Evolutionary conservation across 129 eudicot genomes (phyloP).

Genomic region (Scalesia atractyloides): DNA sequence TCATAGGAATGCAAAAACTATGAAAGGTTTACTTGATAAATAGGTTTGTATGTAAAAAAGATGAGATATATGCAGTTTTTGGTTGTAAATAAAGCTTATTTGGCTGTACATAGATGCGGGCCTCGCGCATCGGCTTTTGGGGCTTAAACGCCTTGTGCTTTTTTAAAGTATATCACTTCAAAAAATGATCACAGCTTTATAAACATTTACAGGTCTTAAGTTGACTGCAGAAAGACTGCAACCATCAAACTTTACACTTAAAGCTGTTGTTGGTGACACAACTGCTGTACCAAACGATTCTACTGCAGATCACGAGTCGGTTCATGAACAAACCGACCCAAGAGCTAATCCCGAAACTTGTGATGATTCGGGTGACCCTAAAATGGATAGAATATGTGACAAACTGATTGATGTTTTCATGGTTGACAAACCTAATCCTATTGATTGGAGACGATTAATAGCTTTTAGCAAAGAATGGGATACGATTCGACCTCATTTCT

Average conservation of each 20-base stretch:
- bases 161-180: background rate
- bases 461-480: constrained; percentile 84
- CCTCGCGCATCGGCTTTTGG: too few species aligned
- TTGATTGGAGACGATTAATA: constrained; percentile 85
- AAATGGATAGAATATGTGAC: constrained; percentile 77
- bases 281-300: constrained; percentile 46
- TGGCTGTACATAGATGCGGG: too few species aligned
- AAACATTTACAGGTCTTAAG: constrained; percentile 43
- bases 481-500: constrained; percentile 69
- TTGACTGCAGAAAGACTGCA: constrained; percentile 34
- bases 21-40: too few species aligned
- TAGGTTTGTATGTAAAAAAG: too few species aligned
- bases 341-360: constrained; percentile 28
- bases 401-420: constrained; percentile 77
- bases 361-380: constrained; percentile 38
- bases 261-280: constrained; percentile 45
- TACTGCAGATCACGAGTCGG: constrained; percentile 16
- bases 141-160: too few species aligned
- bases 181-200: background rate
- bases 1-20: too few species aligned
- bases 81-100: too few species aligned
- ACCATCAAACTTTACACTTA: constrained; percentile 22
- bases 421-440: constrained; percentile 89
- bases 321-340: constrained; percentile 26
- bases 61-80: too few species aligned